Evolutionary conservation across 306 rosid species (phyloP).

Genomic region (Casuarina equisetifolia): DNA sequence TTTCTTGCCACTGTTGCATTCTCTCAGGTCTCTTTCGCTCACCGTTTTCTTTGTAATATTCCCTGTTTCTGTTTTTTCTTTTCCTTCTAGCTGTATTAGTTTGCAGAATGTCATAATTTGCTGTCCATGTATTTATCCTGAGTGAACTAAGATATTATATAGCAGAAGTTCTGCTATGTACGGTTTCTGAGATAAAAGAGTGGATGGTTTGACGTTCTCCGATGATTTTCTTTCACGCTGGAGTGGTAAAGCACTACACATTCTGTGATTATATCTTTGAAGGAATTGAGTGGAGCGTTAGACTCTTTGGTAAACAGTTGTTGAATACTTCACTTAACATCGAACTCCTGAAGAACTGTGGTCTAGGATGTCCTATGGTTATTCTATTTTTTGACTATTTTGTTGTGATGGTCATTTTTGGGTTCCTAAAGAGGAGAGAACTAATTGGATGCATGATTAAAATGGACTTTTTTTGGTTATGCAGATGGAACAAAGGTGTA

Average conservation of each 20-base stretch:
- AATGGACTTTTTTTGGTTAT: too few relatives aligned
- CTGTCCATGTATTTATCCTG: neutral
- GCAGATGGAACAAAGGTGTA: too few relatives aligned
- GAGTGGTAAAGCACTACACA: neutral
- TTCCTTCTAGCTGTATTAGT: neutral
- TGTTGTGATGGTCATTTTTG: too few relatives aligned
- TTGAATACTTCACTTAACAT: too few relatives aligned
- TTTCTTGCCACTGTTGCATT: constrained; percentile 52
- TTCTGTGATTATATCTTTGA: neutral
- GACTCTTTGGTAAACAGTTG: neutral
- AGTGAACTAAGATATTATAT: neutral
- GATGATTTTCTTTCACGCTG: constrained; percentile 1
- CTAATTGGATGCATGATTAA: too few relatives aligned
- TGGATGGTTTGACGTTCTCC: neutral
- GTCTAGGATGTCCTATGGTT: too few relatives aligned
- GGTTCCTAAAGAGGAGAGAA: too few relatives aligned
- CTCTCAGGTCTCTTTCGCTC: constrained; percentile 44
- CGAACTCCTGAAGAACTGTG: too few relatives aligned
- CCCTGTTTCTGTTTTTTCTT: neutral
- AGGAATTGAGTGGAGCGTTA: neutral
- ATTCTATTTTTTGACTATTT: too few relatives aligned
- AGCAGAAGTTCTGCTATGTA: neutral
- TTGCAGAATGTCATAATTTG: neutral
- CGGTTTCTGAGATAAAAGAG: constrained; percentile 4
- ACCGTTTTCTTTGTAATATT: constrained; percentile 17